phyloP scores from a whole-genome alignment of 1,139 yeast genomes.

The Nakaseomyces sp. region DNA sequence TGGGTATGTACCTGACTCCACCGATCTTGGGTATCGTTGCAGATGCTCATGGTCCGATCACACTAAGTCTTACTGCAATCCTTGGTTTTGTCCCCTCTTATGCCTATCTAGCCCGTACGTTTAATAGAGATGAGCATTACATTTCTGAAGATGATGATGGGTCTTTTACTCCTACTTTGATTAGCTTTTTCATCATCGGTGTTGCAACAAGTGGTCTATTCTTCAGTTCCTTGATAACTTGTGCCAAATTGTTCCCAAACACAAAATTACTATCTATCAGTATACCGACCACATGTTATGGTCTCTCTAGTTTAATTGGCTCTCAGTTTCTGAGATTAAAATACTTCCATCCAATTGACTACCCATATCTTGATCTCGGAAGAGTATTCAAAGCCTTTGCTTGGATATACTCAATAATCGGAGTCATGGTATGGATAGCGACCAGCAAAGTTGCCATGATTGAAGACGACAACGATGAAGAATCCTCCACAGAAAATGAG shows the following conservation, averaged over 20 bases:
- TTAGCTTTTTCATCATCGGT: conserved; percentile 53
- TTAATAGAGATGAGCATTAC: conserved; percentile 10
- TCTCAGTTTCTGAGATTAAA: conserved; percentile 44
- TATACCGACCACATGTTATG: conserved; percentile 81
- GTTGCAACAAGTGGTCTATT: conserved; percentile 74
- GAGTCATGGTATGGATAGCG: conserved; percentile 52
- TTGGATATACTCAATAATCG: conserved; percentile 46
- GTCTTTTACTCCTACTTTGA: conserved; percentile 24
- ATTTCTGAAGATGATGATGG: conserved; percentile 21
- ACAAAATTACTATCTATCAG: conserved; percentile 75
- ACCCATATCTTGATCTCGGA: conserved; percentile 37
- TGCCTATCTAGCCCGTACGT: conserved; percentile 39
- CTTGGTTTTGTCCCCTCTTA: conserved; percentile 69
- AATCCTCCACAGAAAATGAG: conserved; percentile 23
- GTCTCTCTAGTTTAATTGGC: conserved; percentile 52
- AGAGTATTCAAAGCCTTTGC: conserved; percentile 54
- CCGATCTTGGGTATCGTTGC: conserved; percentile 79
- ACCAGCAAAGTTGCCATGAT: conserved; percentile 52
- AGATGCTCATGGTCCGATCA: conserved; percentile 76
- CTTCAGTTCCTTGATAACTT: conserved; percentile 68
- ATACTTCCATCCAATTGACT: conserved; percentile 32
- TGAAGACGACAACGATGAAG: conserved; percentile 11
- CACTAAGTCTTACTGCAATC: conserved; percentile 56
- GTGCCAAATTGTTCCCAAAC: conserved; percentile 74
- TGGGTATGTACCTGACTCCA: conserved; percentile 79